Base-by-base conservation (phyloP, 306 rosid species). In the Malus asiatica region DNA sequence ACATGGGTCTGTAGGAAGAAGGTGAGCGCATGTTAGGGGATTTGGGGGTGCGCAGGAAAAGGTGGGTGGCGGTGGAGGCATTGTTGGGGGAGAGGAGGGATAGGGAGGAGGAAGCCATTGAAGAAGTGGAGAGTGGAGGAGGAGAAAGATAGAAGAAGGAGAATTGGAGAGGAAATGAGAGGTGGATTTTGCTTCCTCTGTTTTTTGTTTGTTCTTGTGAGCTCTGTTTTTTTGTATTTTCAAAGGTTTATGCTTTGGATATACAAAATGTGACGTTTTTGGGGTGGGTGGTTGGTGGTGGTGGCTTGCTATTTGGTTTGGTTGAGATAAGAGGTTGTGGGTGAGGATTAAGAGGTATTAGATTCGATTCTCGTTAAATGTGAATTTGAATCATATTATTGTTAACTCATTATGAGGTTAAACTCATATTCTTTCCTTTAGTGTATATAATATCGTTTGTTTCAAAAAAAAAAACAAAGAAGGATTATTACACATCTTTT, bases 51-150 rank as follows among this genome's bases (percentile, higher is more conserved):
- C 90, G 88, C 8, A 84, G 88, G 83, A 74, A 73, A 71, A 87
- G 87, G 73, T 53, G 86, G 63, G 85, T 35, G 81, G 87, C 30
- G 78, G 86, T 35, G 72, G 83, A 76, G 76, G 87, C 80, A 57
- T 44, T 78, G 86, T 83, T 81, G 79, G 78, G 88, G 23, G 88
- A 69, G 76, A 87, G 38, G 85, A 90, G 84, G 71, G 91, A 89
- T 74, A 87, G 80, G 84, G 90, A 80, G 84, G 90, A 70, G 62
- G 86, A 86, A 8, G 97, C 90, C 97, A 92, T 59, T 33, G 81
- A 30, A 40, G 60, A 18, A 40, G 40, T 7, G 76, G 51, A 51
- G 76, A 30, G 46, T 7, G 27, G 27, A n/a, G 35, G 55, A 45
- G 66, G 58, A 25, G 22, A 2, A 44, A 53, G 71, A 10, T 16